Percentiles rank a stretch among this genome's conserved stretches.
Evolutionary conservation across 495 filamentous ascomycete species (phyloP).

Genomic region (Durotheca rogersii): DNA sequence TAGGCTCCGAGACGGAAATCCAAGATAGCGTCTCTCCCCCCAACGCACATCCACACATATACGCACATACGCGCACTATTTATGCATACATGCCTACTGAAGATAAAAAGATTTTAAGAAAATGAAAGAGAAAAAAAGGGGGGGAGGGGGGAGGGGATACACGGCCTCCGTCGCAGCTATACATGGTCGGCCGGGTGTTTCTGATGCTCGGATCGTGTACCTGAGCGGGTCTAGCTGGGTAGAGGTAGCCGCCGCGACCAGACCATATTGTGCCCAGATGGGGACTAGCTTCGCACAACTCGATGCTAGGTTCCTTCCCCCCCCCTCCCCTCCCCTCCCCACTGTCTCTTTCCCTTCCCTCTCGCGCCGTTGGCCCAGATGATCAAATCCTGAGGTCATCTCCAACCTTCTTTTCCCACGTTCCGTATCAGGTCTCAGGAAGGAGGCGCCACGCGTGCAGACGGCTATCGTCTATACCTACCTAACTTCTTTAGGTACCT

Average conservation of each 20-base stretch:
- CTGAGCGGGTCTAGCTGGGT: slow-evolving; percentile 14
- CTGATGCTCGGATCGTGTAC: slow-evolving; percentile 21
- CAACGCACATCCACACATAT: too few species aligned
- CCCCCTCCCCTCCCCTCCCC: neutral
- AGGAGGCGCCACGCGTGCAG: too few species aligned
- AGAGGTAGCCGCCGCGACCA: slow-evolving; percentile 21
- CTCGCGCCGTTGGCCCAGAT: neutral
- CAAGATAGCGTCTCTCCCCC: too few species aligned
- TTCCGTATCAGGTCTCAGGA: too few species aligned
- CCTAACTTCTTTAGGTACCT: too few species aligned
- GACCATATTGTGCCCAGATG: neutral
- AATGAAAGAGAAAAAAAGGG: neutral
- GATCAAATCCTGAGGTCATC: neutral
- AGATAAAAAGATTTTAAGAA: neutral
- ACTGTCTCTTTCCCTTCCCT: slow-evolving; percentile 4
- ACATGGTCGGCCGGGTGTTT: slow-evolving; percentile 20
- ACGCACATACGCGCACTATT: too few species aligned
- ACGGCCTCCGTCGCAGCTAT: slow-evolving; percentile 17
- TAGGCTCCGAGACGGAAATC: too few species aligned
- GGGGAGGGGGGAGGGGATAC: slow-evolving; percentile 14
- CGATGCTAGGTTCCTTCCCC: neutral
- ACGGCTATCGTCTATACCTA: too few species aligned
- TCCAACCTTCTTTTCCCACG: neutral
- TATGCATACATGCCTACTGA: too few species aligned
- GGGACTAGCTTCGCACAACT: neutral